phyloP scores from a whole-genome alignment of 768 basidiomycete species.

The Agaricus subrufescens region DNA sequence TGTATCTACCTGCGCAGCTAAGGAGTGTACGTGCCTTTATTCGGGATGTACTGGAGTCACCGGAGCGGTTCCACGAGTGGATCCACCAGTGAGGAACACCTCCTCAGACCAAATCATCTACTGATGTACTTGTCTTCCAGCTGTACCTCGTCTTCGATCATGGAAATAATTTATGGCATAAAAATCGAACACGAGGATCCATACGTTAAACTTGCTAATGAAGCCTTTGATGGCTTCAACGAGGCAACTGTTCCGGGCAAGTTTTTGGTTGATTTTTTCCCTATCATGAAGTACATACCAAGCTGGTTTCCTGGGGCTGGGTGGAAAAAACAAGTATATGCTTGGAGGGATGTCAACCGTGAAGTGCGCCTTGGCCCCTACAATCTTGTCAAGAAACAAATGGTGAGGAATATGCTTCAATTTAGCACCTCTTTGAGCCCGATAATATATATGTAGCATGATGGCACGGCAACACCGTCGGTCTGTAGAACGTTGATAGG shows the following conservation, averaged over 20 bases:
- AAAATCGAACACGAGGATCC: slow-evolving; percentile 27
- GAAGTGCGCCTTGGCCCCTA: slow-evolving; percentile 31
- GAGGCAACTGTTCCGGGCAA: slow-evolving; percentile 25
- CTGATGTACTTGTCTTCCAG: not conserved
- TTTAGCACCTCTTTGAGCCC: too few species aligned
- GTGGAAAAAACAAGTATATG: slow-evolving; percentile 29
- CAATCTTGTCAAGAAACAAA: slow-evolving; percentile 19
- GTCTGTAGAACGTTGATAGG: slow-evolving; percentile 2
- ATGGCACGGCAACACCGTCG: not conserved
- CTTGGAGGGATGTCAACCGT: slow-evolving; percentile 22
- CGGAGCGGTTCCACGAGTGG: slow-evolving; percentile 27
- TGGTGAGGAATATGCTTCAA: slow-evolving; percentile 18
- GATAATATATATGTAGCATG: not conserved
- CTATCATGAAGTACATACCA: slow-evolving; percentile 31
- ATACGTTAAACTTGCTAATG: slow-evolving; percentile 25
- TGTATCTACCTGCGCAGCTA: slow-evolving; percentile 4
- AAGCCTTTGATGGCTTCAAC: slow-evolving; percentile 20
- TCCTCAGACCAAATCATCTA: not conserved
- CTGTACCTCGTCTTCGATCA: slow-evolving; percentile 14
- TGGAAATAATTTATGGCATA: slow-evolving; percentile 29
- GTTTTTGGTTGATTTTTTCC: slow-evolving; percentile 31
- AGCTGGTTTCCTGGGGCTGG: slow-evolving; percentile 32
- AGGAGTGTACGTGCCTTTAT: slow-evolving; percentile 18
- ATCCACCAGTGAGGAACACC: not conserved
- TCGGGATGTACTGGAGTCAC: slow-evolving; percentile 32